These are phyloP conservation scores for Cutaneotrichosporon sp. DNA, from an alignment of 1,284 basidiomycete species.

Conservation along the genomic window DNA sequence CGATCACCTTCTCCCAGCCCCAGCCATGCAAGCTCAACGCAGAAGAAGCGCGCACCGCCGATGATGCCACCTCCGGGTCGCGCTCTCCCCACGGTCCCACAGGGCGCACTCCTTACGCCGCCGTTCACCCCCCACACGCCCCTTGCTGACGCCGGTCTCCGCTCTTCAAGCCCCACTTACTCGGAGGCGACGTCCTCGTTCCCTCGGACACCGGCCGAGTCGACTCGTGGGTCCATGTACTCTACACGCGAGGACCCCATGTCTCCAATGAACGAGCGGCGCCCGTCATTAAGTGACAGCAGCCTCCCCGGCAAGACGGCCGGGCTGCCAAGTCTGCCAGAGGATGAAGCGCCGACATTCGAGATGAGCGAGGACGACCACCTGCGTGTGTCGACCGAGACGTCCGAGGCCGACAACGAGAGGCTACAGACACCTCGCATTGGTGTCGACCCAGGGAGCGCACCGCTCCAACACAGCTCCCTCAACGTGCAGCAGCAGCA, in stretches of 20 bases:
- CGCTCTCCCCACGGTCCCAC: constrained; percentile 19
- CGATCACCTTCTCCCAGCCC: constrained; percentile 2
- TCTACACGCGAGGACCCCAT: constrained; percentile 14
- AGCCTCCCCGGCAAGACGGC: constrained; percentile 14
- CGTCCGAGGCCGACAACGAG: constrained; percentile 3
- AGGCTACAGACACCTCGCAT: constrained; percentile 4
- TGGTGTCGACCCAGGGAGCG: not conserved
- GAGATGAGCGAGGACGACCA: constrained; percentile 11
- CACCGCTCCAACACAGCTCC: not conserved
- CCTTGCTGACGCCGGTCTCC: constrained; percentile 13
- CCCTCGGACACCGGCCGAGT: constrained; percentile 38
- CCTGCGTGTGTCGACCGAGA: constrained; percentile 13
- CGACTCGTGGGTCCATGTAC: constrained; percentile 25
- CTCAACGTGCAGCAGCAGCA: constrained; percentile 16
- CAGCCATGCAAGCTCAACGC: not conserved
- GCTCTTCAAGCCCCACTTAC: constrained; percentile 34
- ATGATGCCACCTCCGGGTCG: constrained; percentile 20
- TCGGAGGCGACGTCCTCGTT: constrained; percentile 37
- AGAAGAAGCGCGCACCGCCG: constrained; percentile 14
- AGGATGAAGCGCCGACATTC: constrained; percentile 5
- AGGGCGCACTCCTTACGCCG: constrained; percentile 6
- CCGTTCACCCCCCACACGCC: constrained; percentile 21
- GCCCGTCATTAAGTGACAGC: constrained; percentile 13
- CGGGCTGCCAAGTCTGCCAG: constrained; percentile 20
- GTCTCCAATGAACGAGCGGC: constrained; percentile 12